Evolutionary conservation across 2,329 filamentous ascomycete genomes (phyloP), one percentile per base, ranked within the genome.

Genomic region (Cladosporium velox): DNA sequence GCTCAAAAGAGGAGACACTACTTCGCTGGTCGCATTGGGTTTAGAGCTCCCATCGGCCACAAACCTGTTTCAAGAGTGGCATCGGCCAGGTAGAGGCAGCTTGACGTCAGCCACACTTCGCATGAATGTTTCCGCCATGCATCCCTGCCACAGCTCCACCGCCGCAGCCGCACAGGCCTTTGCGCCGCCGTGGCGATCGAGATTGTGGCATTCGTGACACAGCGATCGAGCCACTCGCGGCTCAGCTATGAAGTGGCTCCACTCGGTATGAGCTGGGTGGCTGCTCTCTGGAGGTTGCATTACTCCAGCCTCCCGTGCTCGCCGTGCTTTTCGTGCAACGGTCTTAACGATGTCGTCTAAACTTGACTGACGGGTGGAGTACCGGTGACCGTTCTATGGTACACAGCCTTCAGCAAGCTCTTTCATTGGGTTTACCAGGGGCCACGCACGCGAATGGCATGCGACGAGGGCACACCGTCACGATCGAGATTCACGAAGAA

Each of bases 201-300:
- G 34, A 41, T 18, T 59, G 57, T 59, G 57, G 57, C 57, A 59
- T 41, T 38, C 24, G 44, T 62, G 59, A 41, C 59, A 62, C 34
- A 34, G 24, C 24, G 51, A 64, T 64, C 60, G 60, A 64, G 60
- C 60, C 60, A 64, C 60, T 30, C 32, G 60, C 60, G 60, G 60
- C 60, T 52, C 32, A 64, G 57, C 52, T 47, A 3, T 41, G 24
- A n/a, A n/a, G 57, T 59, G 57, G 57, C 57, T 59, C 57, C 35
- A 30, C 35, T 12, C 26, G 15, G 24, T 26, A 24, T 28, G 57
- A 24, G n/a, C 35, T 28, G 57, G 38, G 35, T 59, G 35, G 57
- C 57, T 47, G 21, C 38, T 59, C 38, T 30, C 41, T 30, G 38
- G 26, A 30, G 57, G 35, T 41, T 41, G 57, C 57, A 47, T 41